phyloP scores from a whole-genome alignment of 495 filamentous ascomycete genomes.

The Lophiostoma macrostomum region DNA sequence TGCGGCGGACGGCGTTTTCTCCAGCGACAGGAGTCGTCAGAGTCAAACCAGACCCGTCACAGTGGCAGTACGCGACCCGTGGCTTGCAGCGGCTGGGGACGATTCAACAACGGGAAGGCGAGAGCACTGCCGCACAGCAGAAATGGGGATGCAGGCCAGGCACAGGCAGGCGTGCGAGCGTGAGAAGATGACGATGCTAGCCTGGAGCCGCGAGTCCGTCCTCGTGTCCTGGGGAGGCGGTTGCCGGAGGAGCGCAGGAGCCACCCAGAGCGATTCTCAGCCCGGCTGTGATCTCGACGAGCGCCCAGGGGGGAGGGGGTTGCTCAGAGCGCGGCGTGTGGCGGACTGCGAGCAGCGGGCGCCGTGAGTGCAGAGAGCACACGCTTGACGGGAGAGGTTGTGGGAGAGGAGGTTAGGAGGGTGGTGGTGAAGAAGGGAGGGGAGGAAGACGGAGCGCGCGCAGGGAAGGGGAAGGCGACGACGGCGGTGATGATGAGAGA shows the following conservation, averaged over 20 bases:
- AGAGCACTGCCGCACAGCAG: slow-evolving; percentile 13
- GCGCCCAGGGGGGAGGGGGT: background rate
- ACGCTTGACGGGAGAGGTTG: no score
- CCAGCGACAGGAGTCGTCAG: slow-evolving; percentile 10
- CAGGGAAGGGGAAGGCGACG: background rate
- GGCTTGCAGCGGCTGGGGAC: slow-evolving; percentile 10
- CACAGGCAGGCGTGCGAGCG: slow-evolving; percentile 6
- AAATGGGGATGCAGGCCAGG: background rate
- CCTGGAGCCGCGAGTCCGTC: background rate
- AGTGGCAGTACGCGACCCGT: slow-evolving; percentile 2
- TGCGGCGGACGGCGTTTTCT: slow-evolving; percentile 1
- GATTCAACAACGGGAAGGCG: background rate
- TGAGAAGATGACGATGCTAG: background rate
- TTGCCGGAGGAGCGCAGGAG: slow-evolving; percentile 18
- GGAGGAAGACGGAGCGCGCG: background rate
- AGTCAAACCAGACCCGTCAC: background rate
- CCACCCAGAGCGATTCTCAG: slow-evolving; percentile 15
- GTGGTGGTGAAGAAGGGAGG: slow-evolving; percentile 1
- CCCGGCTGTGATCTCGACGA: slow-evolving; percentile 15
- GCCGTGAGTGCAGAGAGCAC: background rate
- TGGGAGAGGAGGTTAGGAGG: background rate
- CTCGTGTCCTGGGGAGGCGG: background rate
- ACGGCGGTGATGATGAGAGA: background rate
- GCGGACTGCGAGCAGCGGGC: background rate
- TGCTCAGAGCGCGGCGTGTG: background rate